Evolutionary conservation across 2,329 filamentous ascomycete species (phyloP).

Genomic region (Aspergillus brasiliensis): DNA sequence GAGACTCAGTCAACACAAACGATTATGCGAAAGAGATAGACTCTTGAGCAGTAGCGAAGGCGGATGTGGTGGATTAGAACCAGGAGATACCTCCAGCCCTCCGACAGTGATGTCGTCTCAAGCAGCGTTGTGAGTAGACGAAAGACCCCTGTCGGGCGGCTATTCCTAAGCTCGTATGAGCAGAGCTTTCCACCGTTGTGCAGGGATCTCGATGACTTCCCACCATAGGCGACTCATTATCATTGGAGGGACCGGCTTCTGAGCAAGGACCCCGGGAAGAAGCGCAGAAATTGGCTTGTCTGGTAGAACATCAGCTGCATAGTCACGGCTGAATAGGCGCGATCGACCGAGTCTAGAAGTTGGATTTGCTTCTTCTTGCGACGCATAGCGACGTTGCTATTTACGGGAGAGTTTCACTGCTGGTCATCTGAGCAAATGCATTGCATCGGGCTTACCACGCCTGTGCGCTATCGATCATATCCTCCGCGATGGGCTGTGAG

Average conservation of each 20-base stretch:
- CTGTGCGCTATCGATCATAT: slow-evolving; percentile 2
- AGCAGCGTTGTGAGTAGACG: neutral
- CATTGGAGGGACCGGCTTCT: neutral
- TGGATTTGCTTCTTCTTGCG: slow-evolving; percentile 6
- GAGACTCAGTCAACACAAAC: neutral
- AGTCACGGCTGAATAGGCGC: slow-evolving; percentile 10
- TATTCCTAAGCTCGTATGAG: slow-evolving; percentile 1
- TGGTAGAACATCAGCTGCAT: slow-evolving; percentile 6
- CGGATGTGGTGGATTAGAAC: neutral
- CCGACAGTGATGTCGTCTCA: neutral
- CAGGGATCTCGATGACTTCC: neutral
- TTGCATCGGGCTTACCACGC: slow-evolving; percentile 2
- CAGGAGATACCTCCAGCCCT: neutral
- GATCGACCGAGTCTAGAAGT: slow-evolving; percentile 13
- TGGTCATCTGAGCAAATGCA: slow-evolving; percentile 16
- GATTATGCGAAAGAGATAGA: neutral
- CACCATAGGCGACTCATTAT: neutral
- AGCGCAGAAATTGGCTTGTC: neutral
- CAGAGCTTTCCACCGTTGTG: neutral
- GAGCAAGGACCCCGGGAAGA: neutral
- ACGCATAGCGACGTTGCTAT: slow-evolving; percentile 10
- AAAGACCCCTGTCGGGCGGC: neutral
- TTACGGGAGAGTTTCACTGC: slow-evolving; percentile 13
- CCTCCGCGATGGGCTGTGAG: neutral
- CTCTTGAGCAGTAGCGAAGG: neutral